These are phyloP conservation scores for Termitomyces sp. DNA, from an alignment of 768 basidiomycete species.

Conservation along the genomic window DNA sequence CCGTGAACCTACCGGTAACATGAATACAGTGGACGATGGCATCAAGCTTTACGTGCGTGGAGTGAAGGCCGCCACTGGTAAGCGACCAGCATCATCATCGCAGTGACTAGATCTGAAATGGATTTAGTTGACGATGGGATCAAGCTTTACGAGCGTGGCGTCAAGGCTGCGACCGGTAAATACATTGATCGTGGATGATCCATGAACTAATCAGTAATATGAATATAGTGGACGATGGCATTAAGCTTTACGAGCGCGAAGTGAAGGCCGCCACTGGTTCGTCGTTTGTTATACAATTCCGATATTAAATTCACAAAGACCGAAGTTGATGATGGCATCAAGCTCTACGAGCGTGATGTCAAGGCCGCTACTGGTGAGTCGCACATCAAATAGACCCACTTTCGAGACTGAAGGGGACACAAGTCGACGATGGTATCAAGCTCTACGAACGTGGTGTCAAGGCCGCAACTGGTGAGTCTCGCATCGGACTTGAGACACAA, in stretches of 20 bases:
- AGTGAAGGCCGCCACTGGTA: slow-evolving; percentile 2
- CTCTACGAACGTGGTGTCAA: too few species aligned
- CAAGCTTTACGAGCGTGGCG: slow-evolving; percentile 4
- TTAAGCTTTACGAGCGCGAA: slow-evolving; percentile 3
- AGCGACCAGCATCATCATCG: too few species aligned
- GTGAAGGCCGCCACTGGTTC: slow-evolving; percentile 4
- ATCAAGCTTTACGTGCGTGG: slow-evolving; percentile 5
- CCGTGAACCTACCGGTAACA: background rate
- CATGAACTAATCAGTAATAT: background rate
- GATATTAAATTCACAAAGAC: background rate
- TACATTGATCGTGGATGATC: background rate
- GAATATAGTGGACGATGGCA: background rate
- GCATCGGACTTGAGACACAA: too few species aligned
- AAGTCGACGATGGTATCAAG: too few species aligned
- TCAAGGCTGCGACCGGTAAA: slow-evolving; percentile 1
- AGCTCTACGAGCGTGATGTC: slow-evolving; percentile 2
- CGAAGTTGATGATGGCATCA: slow-evolving; percentile 1
- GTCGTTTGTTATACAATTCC: background rate
- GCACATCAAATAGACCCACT: too few species aligned
- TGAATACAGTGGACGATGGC: background rate
- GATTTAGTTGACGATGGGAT: slow-evolving; percentile 1
- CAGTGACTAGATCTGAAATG: background rate
- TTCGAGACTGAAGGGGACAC: too few species aligned
- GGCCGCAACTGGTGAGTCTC: too few species aligned
- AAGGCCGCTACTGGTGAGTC: background rate